Conservation (phyloP, 2,329 filamentous ascomycete species). For the Botrytis medusae region DNA sequence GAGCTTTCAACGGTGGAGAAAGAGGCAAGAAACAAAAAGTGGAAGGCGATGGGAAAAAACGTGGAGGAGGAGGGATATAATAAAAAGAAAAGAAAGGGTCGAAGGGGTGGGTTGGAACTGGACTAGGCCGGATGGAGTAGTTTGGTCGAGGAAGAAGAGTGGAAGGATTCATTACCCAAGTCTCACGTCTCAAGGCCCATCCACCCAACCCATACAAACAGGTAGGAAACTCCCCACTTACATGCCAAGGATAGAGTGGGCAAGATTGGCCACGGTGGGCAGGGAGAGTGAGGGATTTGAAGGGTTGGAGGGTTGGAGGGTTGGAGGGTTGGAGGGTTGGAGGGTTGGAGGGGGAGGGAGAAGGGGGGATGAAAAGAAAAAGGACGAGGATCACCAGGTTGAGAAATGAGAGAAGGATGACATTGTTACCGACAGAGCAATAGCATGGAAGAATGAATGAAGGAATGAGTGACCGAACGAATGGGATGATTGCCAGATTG, state of each 20-base stretch:
- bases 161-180: constrained; percentile 10
- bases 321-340: not conserved
- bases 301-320: not conserved
- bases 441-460: not conserved
- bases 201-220: no score
- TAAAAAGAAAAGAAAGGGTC: not conserved
- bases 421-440: no score
- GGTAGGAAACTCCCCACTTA: constrained; percentile 1
- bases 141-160: not conserved
- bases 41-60: not conserved
- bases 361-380: no score
- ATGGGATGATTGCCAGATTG: not conserved
- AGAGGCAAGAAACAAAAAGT: constrained; percentile 12
- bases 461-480: not conserved
- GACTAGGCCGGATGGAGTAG: not conserved
- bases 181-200: not conserved
- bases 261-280: not conserved
- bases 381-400: not conserved
- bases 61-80: not conserved
- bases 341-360: not conserved
- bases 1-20: not conserved
- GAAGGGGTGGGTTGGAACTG: not conserved
- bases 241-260: constrained; percentile 11
- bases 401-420: not conserved
- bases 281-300: not conserved